Evolutionary conservation across 768 basidiomycete species (phyloP), one percentile per base, ranked within the genome.

Genomic region (Pholiota microspora): DNA sequence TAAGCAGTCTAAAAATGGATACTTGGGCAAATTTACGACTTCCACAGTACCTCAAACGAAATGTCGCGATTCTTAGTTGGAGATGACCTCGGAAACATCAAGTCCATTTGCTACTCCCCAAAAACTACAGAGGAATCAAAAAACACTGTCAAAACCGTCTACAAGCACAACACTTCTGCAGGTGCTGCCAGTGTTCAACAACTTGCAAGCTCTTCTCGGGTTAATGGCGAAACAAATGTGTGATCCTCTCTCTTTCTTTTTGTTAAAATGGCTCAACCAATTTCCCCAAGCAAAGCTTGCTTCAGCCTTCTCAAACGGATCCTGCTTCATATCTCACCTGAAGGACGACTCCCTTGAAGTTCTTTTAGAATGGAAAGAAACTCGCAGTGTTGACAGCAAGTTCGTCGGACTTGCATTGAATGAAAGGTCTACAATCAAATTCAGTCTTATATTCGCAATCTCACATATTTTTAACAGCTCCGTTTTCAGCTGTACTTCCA

Each of bases 71-170:
- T 92, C 70, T 71, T 90, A 48, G 69, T 83, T 42, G 92, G 89
- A 58, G 92, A 93, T 71, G 86, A 90, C 59, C 82, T 89, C 28
- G 92, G 91, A 16, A 82, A 80, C 53, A 79, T 92, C 54, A 92
- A 92, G 70, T 69, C 81, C 7, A 63, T 89, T 53, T 70, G 62
- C 8, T 86, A 79, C 61, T 50, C 66, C 3, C 60, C 70, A 15
- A 63, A 67, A 9, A 42, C 59, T 9, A 57, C 67, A 13, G 49
- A 60, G 7, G 66, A 71, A 44, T 58, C 63, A 52, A 78, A 75
- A 49, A 63, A 68, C 2, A 56, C 64, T 18, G 45, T 75, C 5
- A 72, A 68, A 28, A 75, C 66, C 16, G 45, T 76, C 4, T 63
- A 69, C 49, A 62, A 49, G 67, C 70, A 57, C 72, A 72, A 27